A percentile compares a stretch with the other conserved stretches of the same genome.
Evolutionary conservation across 176 grass and related monocot species (phyloP).

Genomic region (Tillandsia fasciculata): DNA sequence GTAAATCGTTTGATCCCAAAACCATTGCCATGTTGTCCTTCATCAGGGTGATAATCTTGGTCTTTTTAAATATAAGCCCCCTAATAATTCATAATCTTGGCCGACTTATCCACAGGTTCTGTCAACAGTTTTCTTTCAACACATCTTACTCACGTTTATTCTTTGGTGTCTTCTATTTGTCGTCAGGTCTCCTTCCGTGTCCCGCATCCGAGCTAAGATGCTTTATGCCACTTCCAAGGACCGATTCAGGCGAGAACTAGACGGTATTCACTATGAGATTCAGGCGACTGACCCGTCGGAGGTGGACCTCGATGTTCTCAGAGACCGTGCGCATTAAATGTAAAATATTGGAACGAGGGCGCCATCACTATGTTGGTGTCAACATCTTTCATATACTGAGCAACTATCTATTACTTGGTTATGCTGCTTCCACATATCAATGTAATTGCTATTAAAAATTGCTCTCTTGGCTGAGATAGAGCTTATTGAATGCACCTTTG

Average conservation of each 20-base stretch:
- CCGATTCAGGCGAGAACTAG: conserved; percentile 79
- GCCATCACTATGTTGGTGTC: conserved; percentile 35
- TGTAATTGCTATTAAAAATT: conserved; percentile 16
- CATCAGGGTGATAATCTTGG: too few species aligned
- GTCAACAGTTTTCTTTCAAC: neutral
- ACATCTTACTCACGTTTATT: neutral
- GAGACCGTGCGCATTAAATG: conserved; percentile 65
- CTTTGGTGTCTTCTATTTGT: neutral
- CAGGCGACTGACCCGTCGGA: conserved; percentile 87
- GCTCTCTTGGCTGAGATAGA: neutral
- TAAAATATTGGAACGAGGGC: neutral
- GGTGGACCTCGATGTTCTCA: conserved; percentile 67
- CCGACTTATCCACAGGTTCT: neutral
- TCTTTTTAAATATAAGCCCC: too few species aligned
- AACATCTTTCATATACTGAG: conserved; percentile 33
- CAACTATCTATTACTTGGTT: conserved; percentile 28
- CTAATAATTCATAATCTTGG: too few species aligned
- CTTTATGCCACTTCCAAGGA: conserved; percentile 93
- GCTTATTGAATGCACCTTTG: neutral
- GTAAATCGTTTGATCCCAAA: too few species aligned
- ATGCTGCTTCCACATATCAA: conserved; percentile 21
- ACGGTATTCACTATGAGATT: conserved; percentile 96
- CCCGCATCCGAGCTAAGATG: conserved; percentile 94
- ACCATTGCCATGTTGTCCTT: too few species aligned
- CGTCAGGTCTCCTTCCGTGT: conserved; percentile 63